Evolutionary conservation across 2,329 filamentous ascomycete genomes (phyloP).

Genomic region (Alternaria novae-zelandiae): DNA sequence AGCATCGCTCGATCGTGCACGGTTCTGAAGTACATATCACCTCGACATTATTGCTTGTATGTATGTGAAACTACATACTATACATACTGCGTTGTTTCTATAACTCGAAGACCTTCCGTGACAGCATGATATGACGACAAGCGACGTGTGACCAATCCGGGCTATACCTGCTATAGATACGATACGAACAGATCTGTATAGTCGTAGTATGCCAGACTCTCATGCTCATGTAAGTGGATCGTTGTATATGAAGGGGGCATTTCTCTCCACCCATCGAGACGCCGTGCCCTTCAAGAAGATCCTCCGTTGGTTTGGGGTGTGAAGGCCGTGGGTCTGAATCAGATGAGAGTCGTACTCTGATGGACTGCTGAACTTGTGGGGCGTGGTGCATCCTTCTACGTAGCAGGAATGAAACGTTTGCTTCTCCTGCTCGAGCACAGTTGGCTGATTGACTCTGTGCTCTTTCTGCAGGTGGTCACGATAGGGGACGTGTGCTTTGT

Average conservation of each 20-base stretch:
- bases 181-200: neutral
- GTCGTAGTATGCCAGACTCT: neutral
- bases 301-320: neutral
- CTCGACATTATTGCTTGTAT: neutral
- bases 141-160: neutral
- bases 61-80: neutral
- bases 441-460: neutral
- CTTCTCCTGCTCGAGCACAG: neutral
- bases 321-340: neutral
- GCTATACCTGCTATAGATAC: neutral
- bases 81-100: neutral
- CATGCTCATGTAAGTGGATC: fast-evolving
- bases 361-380: neutral
- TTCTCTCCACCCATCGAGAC: neutral
- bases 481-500: neutral
- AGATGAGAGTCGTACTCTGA: neutral
- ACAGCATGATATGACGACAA: neutral
- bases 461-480: neutral
- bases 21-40: neutral
- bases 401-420: neutral
- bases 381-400: neutral
- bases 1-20: neutral
- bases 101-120: neutral
- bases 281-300: neutral
- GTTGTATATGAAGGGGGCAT: neutral